Percentiles rank a stretch among this genome's conserved stretches.
These are phyloP conservation scores for Orbilia ellipsospora DNA, from an alignment of 2,329 filamentous ascomycete genomes.

Conservation along the genomic window DNA sequence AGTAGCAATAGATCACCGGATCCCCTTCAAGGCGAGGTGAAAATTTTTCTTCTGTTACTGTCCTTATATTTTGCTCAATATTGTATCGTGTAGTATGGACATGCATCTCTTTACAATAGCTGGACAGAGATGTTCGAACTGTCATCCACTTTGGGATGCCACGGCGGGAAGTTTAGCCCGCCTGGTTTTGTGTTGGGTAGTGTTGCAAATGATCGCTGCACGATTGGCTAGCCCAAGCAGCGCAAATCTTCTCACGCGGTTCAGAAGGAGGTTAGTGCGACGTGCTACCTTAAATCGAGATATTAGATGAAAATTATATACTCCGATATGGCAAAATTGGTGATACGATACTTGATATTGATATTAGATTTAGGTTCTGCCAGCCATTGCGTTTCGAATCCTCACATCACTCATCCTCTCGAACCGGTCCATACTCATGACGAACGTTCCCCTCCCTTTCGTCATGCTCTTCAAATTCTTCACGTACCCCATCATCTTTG, in stretches of 20 bases:
- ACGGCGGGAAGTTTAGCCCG: constrained; percentile 9
- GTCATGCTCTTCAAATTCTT: constrained; percentile 89
- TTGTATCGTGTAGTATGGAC: neutral
- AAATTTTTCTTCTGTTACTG: neutral
- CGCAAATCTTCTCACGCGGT: constrained; percentile 28
- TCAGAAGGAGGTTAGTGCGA: neutral
- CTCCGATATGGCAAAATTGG: neutral
- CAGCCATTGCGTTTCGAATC: constrained; percentile 66
- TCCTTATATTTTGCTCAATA: constrained; percentile 1
- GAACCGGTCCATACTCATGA: constrained; percentile 78
- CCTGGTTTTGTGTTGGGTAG: constrained; percentile 3
- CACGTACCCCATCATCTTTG: constrained; percentile 96
- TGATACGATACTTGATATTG: neutral
- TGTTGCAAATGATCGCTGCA: constrained; percentile 21
- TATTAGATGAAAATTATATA: neutral
- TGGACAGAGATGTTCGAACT: constrained; percentile 2
- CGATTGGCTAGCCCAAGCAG: constrained; percentile 18
- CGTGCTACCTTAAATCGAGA: too few species aligned
- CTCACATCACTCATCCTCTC: constrained; percentile 73
- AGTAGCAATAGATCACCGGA: too few species aligned
- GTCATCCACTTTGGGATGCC: constrained; percentile 10
- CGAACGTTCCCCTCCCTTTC: constrained; percentile 80
- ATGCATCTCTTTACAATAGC: neutral
- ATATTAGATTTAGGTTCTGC: neutral
- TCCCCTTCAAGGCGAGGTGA: too few species aligned